These are phyloP conservation scores for Hordeum marinum DNA, from an alignment of 176 grass and related monocot genomes.

Conservation along the genomic window DNA sequence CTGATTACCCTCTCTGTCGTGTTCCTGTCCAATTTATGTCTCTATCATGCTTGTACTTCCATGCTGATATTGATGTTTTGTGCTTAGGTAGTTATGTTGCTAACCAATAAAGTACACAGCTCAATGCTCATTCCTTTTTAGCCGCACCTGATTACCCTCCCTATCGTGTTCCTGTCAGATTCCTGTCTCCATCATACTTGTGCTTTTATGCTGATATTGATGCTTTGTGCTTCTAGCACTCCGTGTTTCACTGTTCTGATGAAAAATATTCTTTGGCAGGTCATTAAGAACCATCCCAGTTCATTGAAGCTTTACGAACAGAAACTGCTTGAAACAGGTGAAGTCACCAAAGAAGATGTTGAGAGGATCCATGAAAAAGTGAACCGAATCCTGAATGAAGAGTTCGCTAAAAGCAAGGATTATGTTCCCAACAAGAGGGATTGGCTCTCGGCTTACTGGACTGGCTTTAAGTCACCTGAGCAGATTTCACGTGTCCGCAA, in stretches of 20 bases:
- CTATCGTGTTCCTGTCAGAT: background rate
- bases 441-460: conserved; percentile 97
- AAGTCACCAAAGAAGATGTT: conserved; percentile 67
- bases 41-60: background rate
- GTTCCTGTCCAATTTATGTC: background rate
- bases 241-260: background rate
- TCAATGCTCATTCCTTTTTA: background rate
- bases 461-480: conserved; percentile 92
- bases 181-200: background rate
- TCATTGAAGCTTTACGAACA: conserved; percentile 74
- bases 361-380: conserved; percentile 75
- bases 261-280: conserved; percentile 42
- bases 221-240: background rate
- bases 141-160: background rate
- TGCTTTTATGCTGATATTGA: background rate
- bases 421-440: conserved; percentile 86
- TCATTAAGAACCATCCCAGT: conserved; percentile 88
- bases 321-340: conserved; percentile 65
- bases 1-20: background rate
- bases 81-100: background rate
- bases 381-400: conserved; percentile 77
- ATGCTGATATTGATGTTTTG: conserved; percentile 11
- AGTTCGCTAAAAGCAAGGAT: conserved; percentile 86
- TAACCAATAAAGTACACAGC: background rate
- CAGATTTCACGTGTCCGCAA: conserved; percentile 91